Conservation (phyloP, 345 rosid genomes). For the Citrus reticulata region DNA sequence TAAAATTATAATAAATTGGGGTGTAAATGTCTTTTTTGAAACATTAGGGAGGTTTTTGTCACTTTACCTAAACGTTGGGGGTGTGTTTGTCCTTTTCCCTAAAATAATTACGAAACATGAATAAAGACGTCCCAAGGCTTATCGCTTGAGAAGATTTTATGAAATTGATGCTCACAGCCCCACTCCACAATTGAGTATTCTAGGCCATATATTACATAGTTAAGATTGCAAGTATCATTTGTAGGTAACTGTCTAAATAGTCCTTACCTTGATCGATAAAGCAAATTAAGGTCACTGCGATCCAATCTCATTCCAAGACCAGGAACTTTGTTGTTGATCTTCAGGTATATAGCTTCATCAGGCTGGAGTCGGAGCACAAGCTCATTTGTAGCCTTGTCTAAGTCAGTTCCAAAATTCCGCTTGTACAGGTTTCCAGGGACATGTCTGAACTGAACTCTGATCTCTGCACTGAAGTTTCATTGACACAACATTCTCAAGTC, state of each 20-base stretch:
- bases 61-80: too few species aligned
- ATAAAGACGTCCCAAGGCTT: not conserved
- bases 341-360: conserved; percentile 92
- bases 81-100: not conserved
- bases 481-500: not conserved
- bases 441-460: conserved; percentile 87
- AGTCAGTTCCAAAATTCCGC: conserved; percentile 40
- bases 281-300: conserved; percentile 81
- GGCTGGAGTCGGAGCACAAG: conserved; percentile 61
- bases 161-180: not conserved
- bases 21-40: too few species aligned
- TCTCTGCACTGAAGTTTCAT: conserved; percentile 45
- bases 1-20: too few species aligned
- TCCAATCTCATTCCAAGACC: conserved; percentile 95
- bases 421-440: conserved; percentile 80
- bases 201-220: not conserved
- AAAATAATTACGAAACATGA: not conserved
- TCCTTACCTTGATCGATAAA: conserved; percentile 60
- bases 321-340: conserved; percentile 94
- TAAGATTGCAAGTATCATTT: not conserved
- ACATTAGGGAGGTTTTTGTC: too few species aligned
- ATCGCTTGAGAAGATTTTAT: not conserved
- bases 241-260: not conserved
- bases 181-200: not conserved
- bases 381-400: not conserved